phyloP scores from a whole-genome alignment of 2,329 filamentous ascomycete species.

The Claviceps quebecensis region DNA sequence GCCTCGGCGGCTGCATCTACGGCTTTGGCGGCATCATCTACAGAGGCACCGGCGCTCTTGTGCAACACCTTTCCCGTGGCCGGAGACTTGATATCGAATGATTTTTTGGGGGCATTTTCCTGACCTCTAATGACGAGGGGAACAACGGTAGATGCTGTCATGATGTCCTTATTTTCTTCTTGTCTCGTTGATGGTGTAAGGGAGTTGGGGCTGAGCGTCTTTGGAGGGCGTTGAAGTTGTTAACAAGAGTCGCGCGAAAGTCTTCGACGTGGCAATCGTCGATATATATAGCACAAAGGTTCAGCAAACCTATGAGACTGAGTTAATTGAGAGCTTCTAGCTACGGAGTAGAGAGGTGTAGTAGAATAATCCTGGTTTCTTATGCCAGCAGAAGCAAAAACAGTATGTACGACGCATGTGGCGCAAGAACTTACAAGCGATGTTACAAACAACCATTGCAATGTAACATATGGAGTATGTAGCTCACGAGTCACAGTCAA shows the following conservation, averaged over 20 bases:
- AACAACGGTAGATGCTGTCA: constrained; percentile 9
- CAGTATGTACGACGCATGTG: too few species aligned
- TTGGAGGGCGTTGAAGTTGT: neutral
- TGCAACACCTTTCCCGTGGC: constrained; percentile 36
- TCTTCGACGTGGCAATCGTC: neutral
- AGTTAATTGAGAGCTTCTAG: neutral
- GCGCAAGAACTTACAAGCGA: too few species aligned
- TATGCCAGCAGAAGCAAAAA: too few species aligned
- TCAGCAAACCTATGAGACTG: neutral
- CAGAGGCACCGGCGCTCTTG: constrained; percentile 41
- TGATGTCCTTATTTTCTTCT: neutral
- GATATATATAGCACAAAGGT: neutral
- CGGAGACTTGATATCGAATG: constrained; percentile 45
- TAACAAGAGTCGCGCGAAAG: neutral
- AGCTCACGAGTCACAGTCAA: neutral
- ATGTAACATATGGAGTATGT: neutral
- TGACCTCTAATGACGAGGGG: constrained; percentile 30
- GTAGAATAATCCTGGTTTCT: too few species aligned
- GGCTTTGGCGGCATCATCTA: constrained; percentile 39
- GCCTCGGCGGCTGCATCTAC: constrained; percentile 46
- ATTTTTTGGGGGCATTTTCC: constrained; percentile 30
- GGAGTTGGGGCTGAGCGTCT: too few species aligned
- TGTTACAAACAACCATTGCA: too few species aligned
- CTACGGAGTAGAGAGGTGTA: too few species aligned
- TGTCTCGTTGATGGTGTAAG: neutral